These are phyloP conservation scores for Kodamaea alishanica DNA, from an alignment of 1,139 yeast genomes.

Conservation along the genomic window DNA sequence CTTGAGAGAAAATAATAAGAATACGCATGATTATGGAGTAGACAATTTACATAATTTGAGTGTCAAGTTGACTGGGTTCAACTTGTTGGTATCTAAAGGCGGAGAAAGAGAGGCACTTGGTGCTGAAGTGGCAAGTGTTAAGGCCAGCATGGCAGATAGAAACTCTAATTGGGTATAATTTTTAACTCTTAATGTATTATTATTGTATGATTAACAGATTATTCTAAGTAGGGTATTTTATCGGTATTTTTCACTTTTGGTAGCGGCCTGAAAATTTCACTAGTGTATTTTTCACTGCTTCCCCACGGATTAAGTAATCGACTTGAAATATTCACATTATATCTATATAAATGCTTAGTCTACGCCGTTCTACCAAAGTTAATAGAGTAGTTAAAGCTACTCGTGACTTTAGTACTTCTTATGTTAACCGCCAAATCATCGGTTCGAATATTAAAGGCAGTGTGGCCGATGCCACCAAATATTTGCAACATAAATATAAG, in stretches of 20 bases:
- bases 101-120: conserved; percentile 9
- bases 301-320: too few relatives aligned
- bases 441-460: conserved; percentile 50
- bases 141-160: background rate
- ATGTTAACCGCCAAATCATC: conserved; percentile 33
- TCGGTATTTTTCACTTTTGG: background rate
- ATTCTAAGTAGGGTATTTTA: background rate
- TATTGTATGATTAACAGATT: background rate
- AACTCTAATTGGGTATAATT: background rate
- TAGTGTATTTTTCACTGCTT: background rate
- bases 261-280: background rate
- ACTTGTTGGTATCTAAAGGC: conserved; percentile 13
- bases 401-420: conserved; percentile 27
- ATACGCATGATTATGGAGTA: conserved; percentile 6
- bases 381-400: conserved; percentile 3
- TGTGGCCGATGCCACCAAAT: conserved; percentile 34
- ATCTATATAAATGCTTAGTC: conserved; percentile 12
- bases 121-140: conserved; percentile 3
- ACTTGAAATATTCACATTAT: too few relatives aligned
- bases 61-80: conserved; percentile 15
- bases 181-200: background rate
- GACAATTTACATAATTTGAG: conserved; percentile 14
- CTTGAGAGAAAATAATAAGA: conserved; percentile 9
- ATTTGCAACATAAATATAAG: conserved; percentile 73
- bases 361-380: conserved; percentile 11